Evolutionary conservation across 768 basidiomycete genomes (phyloP).

Genomic region (Panus rudis): DNA sequence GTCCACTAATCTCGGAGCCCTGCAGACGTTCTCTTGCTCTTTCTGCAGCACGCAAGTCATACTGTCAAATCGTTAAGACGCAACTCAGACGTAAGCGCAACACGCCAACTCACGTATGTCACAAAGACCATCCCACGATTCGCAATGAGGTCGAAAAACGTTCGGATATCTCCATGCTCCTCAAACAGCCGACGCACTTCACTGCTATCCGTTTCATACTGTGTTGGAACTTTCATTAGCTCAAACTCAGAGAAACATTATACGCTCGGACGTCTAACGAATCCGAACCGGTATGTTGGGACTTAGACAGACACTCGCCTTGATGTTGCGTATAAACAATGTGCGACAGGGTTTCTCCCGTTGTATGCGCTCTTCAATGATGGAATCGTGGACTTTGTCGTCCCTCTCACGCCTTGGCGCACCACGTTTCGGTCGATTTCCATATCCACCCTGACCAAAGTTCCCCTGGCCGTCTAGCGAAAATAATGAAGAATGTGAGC

Average conservation of each 20-base stretch:
- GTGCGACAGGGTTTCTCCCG: slow-evolving; percentile 94
- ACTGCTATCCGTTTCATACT: slow-evolving; percentile 88
- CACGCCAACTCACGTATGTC: slow-evolving; percentile 74
- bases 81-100: neutral
- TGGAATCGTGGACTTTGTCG: slow-evolving; percentile 84
- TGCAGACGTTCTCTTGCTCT: slow-evolving; percentile 87
- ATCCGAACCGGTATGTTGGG: no score
- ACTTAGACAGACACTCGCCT: slow-evolving; percentile 63
- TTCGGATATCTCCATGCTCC: slow-evolving; percentile 93
- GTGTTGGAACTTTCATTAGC: slow-evolving; percentile 13
- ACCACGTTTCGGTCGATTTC: slow-evolving; percentile 23
- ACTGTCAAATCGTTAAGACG: slow-evolving; percentile 41
- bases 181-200: slow-evolving; percentile 83
- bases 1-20: slow-evolving; percentile 78
- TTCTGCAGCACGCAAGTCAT: slow-evolving; percentile 88
- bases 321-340: slow-evolving; percentile 95
- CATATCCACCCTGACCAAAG: slow-evolving; percentile 42
- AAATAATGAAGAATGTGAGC: slow-evolving; percentile 21
- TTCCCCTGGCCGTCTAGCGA: slow-evolving; percentile 61
- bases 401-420: slow-evolving; percentile 68
- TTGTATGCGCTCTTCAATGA: slow-evolving; percentile 91
- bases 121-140: slow-evolving; percentile 99
- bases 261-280: neutral
- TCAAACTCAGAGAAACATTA: neutral
- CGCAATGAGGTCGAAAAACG: slow-evolving; percentile 91